A percentile compares a stretch with the other conserved stretches of the same genome.
These are phyloP conservation scores for Psilocybe azurescens DNA, from an alignment of 768 basidiomycete genomes.

Conservation along the genomic window DNA sequence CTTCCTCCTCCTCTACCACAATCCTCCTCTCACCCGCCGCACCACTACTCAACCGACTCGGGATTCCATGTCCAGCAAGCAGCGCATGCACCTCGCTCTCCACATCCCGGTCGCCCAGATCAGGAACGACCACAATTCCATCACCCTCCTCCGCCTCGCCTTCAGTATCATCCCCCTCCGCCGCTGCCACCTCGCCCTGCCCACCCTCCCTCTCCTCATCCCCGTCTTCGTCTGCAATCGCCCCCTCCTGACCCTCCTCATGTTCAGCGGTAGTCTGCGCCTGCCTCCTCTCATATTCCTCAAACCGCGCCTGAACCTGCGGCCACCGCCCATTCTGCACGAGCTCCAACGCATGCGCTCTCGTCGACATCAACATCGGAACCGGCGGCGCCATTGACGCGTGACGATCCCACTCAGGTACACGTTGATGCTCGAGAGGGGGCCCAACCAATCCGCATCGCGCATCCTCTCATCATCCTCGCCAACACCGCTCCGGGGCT, in stretches of 20 bases:
- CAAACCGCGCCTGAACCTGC: no score
- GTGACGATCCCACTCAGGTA: no score
- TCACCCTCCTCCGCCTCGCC: constrained; percentile 33
- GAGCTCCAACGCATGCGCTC: no score
- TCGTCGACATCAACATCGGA: background rate
- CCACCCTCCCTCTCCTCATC: background rate
- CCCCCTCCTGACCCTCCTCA: background rate
- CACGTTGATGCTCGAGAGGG: no score
- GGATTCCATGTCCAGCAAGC: constrained; percentile 53
- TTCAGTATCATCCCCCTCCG: constrained; percentile 3
- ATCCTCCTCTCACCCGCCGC: constrained; percentile 15
- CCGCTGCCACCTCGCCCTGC: constrained; percentile 5
- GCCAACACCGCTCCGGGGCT: background rate
- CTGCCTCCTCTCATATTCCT: no score
- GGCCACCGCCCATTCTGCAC: no score
- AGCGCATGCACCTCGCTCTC: constrained; percentile 64
- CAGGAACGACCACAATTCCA: constrained; percentile 59
- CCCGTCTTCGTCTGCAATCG: background rate
- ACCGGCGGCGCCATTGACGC: background rate
- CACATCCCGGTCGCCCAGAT: constrained; percentile 56
- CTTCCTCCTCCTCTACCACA: background rate
- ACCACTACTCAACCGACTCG: constrained; percentile 31
- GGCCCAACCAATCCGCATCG: no score
- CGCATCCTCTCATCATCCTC: background rate
- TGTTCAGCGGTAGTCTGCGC: no score